A percentile compares a stretch with the other conserved stretches of the same genome.
phyloP scores from a whole-genome alignment of 2,329 filamentous ascomycete genomes.

The Teratosphaeria epicoccoides region DNA sequence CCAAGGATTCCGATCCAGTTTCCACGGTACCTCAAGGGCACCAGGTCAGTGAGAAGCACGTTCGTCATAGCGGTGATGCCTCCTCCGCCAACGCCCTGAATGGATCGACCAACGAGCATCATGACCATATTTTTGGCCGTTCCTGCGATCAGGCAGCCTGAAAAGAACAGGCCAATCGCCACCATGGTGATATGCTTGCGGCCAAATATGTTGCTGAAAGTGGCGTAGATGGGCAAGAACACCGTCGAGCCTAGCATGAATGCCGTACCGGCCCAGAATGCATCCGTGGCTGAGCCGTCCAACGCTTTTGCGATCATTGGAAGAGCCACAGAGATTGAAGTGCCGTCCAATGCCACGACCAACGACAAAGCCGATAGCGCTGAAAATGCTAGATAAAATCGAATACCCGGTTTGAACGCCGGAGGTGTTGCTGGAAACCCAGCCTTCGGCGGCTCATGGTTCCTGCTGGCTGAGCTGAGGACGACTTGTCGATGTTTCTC shows the following conservation, averaged over 20 bases:
- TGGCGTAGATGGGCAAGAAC: constrained; percentile 5
- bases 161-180: background rate
- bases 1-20: constrained; percentile 41
- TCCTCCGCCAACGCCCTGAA: constrained; percentile 2
- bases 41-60: constrained; percentile 53
- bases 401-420: background rate
- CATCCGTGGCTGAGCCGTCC: constrained; percentile 5
- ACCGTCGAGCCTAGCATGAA: constrained; percentile 4
- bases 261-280: constrained; percentile 6
- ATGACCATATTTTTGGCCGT: background rate
- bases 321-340: constrained; percentile 4
- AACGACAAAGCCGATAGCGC: constrained; percentile 1
- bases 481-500: background rate
- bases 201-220: constrained; percentile 5
- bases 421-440: background rate
- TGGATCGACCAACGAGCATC: constrained; percentile 3
- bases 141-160: background rate
- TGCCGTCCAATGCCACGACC: constrained; percentile 6
- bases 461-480: background rate
- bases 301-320: constrained; percentile 3
- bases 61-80: constrained; percentile 50
- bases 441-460: background rate
- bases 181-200: constrained; percentile 3
- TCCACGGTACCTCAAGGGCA: constrained; percentile 48
- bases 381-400: constrained; percentile 6